phyloP scores from a whole-genome alignment of 2,329 filamentous ascomycete species.

The Penicillium sp. region DNA sequence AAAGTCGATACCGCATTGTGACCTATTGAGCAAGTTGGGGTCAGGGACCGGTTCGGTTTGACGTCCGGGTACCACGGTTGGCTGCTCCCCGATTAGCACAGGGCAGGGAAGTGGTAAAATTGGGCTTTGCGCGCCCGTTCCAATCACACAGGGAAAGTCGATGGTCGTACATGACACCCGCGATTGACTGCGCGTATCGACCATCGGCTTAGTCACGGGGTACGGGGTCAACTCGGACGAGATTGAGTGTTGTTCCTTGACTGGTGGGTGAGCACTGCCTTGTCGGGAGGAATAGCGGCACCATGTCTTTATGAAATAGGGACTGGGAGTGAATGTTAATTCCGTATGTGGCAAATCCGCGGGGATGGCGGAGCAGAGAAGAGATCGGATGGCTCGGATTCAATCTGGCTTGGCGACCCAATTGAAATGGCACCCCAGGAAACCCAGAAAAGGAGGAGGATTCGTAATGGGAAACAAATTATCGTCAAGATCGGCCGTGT shows the following conservation, averaged over 20 bases:
- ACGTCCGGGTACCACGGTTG: background rate
- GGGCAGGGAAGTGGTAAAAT: background rate
- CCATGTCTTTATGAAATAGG: background rate
- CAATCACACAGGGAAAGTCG: background rate
- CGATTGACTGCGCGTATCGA: background rate
- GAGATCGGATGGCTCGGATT: background rate
- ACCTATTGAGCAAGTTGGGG: background rate
- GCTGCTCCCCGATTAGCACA: background rate
- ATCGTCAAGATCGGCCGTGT: constrained; percentile 13
- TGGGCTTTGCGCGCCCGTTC: background rate
- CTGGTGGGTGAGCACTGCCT: background rate
- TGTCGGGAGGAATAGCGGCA: background rate
- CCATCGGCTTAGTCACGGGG: background rate
- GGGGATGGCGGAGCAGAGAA: constrained; percentile 1
- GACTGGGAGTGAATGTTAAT: background rate
- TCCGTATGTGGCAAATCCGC: constrained; percentile 5
- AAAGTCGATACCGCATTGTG: background rate
- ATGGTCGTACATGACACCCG: background rate
- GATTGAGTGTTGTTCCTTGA: background rate
- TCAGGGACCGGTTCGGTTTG: background rate
- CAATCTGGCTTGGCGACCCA: background rate
- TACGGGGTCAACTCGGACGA: background rate
- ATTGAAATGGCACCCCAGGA: background rate
- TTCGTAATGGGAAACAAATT: background rate
- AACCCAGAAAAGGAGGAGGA: constrained; percentile 15